Conservation (phyloP, 192 early-diverging fungal species). For the Podila minutissima region DNA sequence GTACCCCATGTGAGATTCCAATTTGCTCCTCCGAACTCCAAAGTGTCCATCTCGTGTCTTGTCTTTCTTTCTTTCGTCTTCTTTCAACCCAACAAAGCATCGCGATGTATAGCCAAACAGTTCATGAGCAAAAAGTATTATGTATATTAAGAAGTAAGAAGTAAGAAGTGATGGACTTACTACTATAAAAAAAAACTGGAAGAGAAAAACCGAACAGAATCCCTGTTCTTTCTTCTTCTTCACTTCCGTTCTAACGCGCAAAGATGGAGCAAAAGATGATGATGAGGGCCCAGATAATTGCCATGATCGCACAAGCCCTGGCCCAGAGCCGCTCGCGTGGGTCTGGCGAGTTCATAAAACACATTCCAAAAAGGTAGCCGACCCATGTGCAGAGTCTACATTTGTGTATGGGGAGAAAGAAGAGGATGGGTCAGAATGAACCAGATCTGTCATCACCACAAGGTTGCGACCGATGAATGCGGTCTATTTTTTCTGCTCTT, state of each 20-base stretch:
- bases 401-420: neutral
- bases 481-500: no score
- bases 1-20: slow-evolving; percentile 2
- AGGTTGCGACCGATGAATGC: neutral
- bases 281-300: slow-evolving; percentile 7
- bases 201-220: no score
- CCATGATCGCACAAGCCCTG: slow-evolving; percentile 7
- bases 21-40: neutral
- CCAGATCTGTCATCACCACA: neutral
- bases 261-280: slow-evolving; percentile 29
- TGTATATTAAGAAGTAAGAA: no score
- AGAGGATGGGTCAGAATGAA: neutral
- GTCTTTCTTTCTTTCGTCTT: neutral
- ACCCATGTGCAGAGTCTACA: slow-evolving; percentile 31
- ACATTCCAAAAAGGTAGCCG: slow-evolving; percentile 35
- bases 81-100: neutral
- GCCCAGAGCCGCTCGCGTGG: slow-evolving; percentile 32
- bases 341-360: slow-evolving; percentile 12
- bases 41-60: neutral
- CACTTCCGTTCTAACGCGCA: neutral
- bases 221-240: neutral
- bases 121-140: no score
- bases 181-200: no score
- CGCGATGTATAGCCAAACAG: no score
- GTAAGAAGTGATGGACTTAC: no score